Evolutionary conservation across 2,329 filamentous ascomycete genomes (phyloP), one percentile per base, ranked within the genome.

Genomic region (Pyricularia sp.): DNA sequence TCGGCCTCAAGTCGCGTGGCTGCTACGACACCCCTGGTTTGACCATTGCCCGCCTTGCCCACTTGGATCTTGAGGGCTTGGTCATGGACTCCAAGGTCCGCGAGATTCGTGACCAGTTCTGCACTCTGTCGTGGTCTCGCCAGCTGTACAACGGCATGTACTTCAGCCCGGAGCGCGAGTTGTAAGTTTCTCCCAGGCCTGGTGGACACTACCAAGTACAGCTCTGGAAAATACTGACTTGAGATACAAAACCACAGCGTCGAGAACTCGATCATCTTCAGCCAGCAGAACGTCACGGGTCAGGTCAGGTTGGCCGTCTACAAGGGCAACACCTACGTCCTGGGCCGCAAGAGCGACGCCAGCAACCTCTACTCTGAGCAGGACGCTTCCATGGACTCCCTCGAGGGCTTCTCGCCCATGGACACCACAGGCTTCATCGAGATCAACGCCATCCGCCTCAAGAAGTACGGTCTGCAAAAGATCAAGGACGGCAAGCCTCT

Each of bases 1-100:
- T 90, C 72, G 90, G 89, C 68, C 81, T 93, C 71, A 93, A 93
- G 81, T 87, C 83, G 70, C 85, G 90, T 71, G 90, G 90, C 71
- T 93, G 89, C 81, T 93, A 93, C 79, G 90, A 93, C 72, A 82
- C 84, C 12, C 84, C 84, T 1, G 84, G 79, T 65, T 76, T 87
- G 67, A 74, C 73, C 64, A 72, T 74, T 30, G 71, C 73, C 62
- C 73, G 76, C 24, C 72, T 75, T 24, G 77, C 77, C 24, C 77
- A 79, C 66, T 63, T 77, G 4, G 83, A 86, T 67, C 77, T 87
- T 44, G 74, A 76, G 69, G 74, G 73, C 66, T 70, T 76, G 19
- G 79, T 82, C 66, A 76, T 87, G 74, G 84, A 86, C 75, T 78
- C 78, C 66, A 80, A 84, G 71, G 81, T 87, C 49, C 81, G 82